Percentiles rank a stretch among this genome's conserved stretches.
Evolutionary conservation across 2,329 filamentous ascomycete species (phyloP).

Genomic region (Pseudonectria foliicola): DNA sequence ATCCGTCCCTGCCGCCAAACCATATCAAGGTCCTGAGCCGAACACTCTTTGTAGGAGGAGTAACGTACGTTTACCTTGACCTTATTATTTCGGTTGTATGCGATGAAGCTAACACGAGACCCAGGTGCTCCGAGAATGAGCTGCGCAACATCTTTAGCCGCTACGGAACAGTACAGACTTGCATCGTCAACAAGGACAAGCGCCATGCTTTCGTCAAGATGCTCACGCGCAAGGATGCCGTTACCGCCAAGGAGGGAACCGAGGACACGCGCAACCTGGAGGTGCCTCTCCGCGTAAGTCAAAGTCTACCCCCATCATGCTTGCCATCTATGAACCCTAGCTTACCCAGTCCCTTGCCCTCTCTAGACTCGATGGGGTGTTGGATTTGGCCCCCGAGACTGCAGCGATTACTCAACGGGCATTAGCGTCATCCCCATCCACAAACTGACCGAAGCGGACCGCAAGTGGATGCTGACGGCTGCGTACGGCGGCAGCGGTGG

Average conservation of each 20-base stretch:
- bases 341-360: constrained; percentile 14
- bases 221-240: constrained; percentile 79
- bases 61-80: constrained; percentile 56
- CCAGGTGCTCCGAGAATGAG: constrained; percentile 69
- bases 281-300: constrained; percentile 62
- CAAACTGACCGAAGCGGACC: constrained; percentile 89
- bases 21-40: constrained; percentile 90
- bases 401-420: constrained; percentile 89
- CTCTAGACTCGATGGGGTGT: constrained; percentile 91
- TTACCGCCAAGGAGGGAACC: constrained; percentile 79
- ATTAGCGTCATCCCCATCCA: constrained; percentile 90
- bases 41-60: constrained; percentile 93
- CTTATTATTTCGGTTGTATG: background rate
- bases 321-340: constrained; percentile 11
- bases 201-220: constrained; percentile 99
- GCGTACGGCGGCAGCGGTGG: constrained; percentile 91
- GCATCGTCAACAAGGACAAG: constrained; percentile 97
- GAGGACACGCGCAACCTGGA: constrained; percentile 69
- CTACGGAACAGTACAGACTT: constrained; percentile 87
- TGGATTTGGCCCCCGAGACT: constrained; percentile 92
- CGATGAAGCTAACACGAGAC: constrained; percentile 21
- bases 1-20: constrained; percentile 64
- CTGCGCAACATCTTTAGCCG: constrained; percentile 72
- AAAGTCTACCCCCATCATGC: background rate
- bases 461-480: constrained; percentile 93